Percentiles rank a stretch among this genome's conserved stretches.
phyloP scores from a whole-genome alignment of 805 yeast genomes.

The Isabelozyma rhagii region DNA sequence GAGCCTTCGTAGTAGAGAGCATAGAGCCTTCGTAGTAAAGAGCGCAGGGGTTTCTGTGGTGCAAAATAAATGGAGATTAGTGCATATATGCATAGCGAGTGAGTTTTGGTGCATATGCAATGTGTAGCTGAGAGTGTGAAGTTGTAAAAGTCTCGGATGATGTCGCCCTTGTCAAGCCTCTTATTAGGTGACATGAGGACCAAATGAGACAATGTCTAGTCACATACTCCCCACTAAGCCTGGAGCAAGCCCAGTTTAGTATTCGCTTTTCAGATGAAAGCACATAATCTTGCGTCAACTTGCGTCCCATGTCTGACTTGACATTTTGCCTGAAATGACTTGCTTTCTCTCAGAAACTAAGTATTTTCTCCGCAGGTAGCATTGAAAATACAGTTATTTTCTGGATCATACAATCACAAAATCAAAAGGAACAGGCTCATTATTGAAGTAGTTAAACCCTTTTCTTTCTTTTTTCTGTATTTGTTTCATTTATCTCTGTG shows the following conservation, averaged over 20 bases:
- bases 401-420: not conserved
- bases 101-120: too few species aligned
- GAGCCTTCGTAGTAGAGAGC: too few species aligned
- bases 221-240: too few species aligned
- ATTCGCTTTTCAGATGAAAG: not conserved
- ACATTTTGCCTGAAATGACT: not conserved
- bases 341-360: not conserved
- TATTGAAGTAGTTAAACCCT: not conserved
- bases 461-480: not conserved
- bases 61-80: too few species aligned
- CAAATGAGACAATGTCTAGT: too few species aligned
- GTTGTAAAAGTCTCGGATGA: too few species aligned
- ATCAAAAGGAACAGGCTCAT: not conserved
- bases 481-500: not conserved
- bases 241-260: not conserved
- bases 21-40: too few species aligned
- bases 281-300: not conserved
- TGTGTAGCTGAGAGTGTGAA: too few species aligned
- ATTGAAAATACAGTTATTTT: not conserved
- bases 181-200: too few species aligned
- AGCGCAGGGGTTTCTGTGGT: too few species aligned
- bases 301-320: not conserved
- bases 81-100: too few species aligned
- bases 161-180: too few species aligned
- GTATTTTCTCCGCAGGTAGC: not conserved